phyloP scores from a whole-genome alignment of 2,329 filamentous ascomycete species.

The Xylaria sp. region DNA sequence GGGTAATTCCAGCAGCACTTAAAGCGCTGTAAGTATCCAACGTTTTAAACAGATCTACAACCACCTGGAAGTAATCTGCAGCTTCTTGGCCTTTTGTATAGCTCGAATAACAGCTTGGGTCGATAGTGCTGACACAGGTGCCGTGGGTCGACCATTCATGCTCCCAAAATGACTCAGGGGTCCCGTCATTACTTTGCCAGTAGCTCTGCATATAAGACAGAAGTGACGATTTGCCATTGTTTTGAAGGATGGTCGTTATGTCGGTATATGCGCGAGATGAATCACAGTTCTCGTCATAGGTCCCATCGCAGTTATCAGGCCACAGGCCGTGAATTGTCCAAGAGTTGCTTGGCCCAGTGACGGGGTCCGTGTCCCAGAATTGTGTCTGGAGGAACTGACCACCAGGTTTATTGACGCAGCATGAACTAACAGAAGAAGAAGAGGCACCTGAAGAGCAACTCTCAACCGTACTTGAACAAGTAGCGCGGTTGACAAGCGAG shows the following conservation, averaged over 20 bases:
- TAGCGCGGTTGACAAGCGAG: constrained; percentile 6
- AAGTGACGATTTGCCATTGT: constrained; percentile 57
- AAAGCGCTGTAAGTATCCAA: constrained; percentile 73
- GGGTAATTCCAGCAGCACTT: constrained; percentile 69
- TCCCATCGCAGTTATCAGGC: constrained; percentile 76
- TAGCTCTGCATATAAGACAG: constrained; percentile 74
- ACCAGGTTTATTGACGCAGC: constrained; percentile 79
- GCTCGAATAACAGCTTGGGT: constrained; percentile 71
- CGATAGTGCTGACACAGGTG: constrained; percentile 74
- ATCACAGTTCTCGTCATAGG: constrained; percentile 74
- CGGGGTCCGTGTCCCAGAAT: constrained; percentile 77
- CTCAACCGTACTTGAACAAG: constrained; percentile 30
- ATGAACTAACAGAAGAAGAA: constrained; percentile 60
- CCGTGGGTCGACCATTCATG: constrained; percentile 83
- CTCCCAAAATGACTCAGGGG: constrained; percentile 74
- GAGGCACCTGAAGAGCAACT: constrained; percentile 41
- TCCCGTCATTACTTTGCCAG: constrained; percentile 75
- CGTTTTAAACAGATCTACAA: constrained; percentile 72
- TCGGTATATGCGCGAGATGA: constrained; percentile 68
- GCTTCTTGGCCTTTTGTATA: constrained; percentile 72
- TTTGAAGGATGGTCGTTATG: constrained; percentile 69
- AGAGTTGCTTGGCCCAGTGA: constrained; percentile 71
- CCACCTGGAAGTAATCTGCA: constrained; percentile 73
- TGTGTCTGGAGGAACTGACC: constrained; percentile 79
- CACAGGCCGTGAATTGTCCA: constrained; percentile 80